Evolutionary conservation across 345 rosid species (phyloP), one percentile per base, ranked within the genome.

Genomic region (Melaleuca alternifolia): DNA sequence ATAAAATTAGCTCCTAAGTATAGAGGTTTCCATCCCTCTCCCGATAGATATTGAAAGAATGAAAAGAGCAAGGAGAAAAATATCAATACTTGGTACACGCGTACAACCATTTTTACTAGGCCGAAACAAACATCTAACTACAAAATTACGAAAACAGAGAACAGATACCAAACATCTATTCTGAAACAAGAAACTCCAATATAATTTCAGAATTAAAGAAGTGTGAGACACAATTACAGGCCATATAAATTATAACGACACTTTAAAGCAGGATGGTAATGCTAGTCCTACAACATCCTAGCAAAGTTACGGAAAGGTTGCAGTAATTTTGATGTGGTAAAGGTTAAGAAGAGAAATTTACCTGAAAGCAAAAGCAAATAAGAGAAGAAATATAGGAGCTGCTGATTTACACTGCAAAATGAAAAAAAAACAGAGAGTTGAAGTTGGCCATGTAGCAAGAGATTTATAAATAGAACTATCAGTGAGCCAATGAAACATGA

Each of bases 341-440:
- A 56, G 28, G 53, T 53, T 54, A 59, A 54, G 79, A 71, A n/a
- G 48, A 61, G 84, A 86, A 89, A 82, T 65, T 89, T 89, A 98
- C 99, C 98, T 98, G 97, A 98, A 98, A 84, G 99, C 99, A 94
- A 98, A 98, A 88, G 99, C 98, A 88, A 98, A 98, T 53, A 98
- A 87, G 84, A 98, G 95, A 88, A 98, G 99, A 91, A 96, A 98
- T 92, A 98, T 95, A 54, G 99, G 99, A 76, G 98, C 89, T 62
- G 99, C 99, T 85, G 99, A 97, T 95, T 97, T 97, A 93, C 99
- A 97, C 99, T 97, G 95, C 94, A 92, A 84, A 82, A 11, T 86
- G 41, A 83, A 54, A 52, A 76, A 44, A 21, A 56, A 52, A 28
- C 84, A 71, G 82, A 77, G 50, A 81, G 83, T 46, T 84, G 65